phyloP scores from a whole-genome alignment of 148 eudicot genomes.

The Camellia lanceoleosa region DNA sequence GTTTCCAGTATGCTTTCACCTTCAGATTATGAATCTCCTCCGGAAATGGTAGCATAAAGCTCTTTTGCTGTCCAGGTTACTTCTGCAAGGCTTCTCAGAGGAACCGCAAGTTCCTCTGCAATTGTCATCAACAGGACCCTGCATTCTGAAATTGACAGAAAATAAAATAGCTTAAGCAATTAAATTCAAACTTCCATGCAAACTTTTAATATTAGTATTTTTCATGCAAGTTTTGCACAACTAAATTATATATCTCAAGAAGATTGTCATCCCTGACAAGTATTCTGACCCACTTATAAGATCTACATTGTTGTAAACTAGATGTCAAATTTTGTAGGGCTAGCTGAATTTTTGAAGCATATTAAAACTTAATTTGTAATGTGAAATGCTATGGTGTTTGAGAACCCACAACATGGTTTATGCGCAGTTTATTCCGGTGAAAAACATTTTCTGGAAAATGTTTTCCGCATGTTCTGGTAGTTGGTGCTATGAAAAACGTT shows the following conservation, averaged over 20 bases:
- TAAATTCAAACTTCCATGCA: neutral
- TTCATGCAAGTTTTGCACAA: neutral
- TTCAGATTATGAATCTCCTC: constrained; percentile 13
- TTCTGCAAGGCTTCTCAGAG: constrained; percentile 38
- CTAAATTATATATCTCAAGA: neutral
- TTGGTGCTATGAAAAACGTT: no score
- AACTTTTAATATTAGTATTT: no score
- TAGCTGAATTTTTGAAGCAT: neutral
- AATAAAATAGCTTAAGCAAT: neutral
- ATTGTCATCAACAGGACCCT: constrained; percentile 28
- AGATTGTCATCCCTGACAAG: neutral
- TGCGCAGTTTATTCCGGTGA: no score
- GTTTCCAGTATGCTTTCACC: neutral
- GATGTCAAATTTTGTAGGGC: neutral
- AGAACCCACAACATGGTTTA: neutral
- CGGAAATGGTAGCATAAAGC: constrained; percentile 24
- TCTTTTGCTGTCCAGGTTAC: constrained; percentile 50
- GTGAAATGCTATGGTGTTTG: neutral
- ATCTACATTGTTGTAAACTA: neutral
- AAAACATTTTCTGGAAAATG: no score
- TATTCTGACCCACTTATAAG: neutral
- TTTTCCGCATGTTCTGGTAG: no score
- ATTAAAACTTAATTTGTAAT: neutral
- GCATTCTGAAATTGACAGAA: constrained; percentile 31
- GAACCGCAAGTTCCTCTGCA: constrained; percentile 30